Evolutionary conservation across 2,329 filamentous ascomycete genomes (phyloP).

Genomic region (Samsoniella hepiali): DNA sequence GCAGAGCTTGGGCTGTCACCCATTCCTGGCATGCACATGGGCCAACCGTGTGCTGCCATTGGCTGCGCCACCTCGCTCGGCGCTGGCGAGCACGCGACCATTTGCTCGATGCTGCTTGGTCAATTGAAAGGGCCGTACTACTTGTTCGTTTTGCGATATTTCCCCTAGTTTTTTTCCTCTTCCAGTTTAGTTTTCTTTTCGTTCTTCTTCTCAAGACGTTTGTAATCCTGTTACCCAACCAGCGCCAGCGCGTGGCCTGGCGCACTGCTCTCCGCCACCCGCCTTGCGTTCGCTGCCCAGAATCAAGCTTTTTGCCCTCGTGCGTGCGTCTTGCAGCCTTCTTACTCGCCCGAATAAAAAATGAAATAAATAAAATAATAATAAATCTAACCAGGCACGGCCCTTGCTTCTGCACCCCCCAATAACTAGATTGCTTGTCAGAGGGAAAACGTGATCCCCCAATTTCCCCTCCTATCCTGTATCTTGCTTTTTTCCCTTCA

Average conservation of each 20-base stretch:
- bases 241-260: not conserved
- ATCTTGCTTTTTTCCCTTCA: not conserved
- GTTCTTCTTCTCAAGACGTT: too few species aligned
- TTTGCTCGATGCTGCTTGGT: constrained; percentile 44
- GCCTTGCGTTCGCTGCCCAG: not conserved
- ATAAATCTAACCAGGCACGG: not conserved
- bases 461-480: not conserved
- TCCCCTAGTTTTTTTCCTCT: constrained; percentile 14
- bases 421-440: not conserved
- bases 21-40: constrained; percentile 11
- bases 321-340: not conserved
- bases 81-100: constrained; percentile 40
- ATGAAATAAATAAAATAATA: not conserved
- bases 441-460: constrained; percentile 3
- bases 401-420: not conserved
- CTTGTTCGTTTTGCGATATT: constrained; percentile 4
- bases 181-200: not conserved
- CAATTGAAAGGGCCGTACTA: constrained; percentile 25
- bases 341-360: not conserved
- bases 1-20: not conserved
- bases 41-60: constrained; percentile 30
- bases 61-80: constrained; percentile 22
- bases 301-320: constrained; percentile 1
- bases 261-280: constrained; percentile 2
- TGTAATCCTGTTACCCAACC: not conserved